These are phyloP conservation scores for Melampsora larici-populina DNA, from an alignment of 1,284 basidiomycete genomes.

Conservation along the genomic window DNA sequence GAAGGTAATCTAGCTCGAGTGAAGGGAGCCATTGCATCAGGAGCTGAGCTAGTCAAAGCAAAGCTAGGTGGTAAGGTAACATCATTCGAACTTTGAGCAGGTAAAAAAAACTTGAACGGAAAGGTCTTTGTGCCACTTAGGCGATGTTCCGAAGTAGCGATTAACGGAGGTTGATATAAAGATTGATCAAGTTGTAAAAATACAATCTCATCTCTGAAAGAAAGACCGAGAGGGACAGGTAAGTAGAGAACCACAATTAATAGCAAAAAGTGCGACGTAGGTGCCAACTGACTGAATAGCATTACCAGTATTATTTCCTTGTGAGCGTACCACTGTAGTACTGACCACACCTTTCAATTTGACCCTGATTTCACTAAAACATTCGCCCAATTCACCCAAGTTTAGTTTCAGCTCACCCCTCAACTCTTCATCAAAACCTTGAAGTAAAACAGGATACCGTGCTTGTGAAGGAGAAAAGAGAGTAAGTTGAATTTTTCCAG, in stretches of 20 bases:
- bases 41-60: background rate
- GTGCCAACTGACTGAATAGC: background rate
- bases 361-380: conserved; percentile 8
- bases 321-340: background rate
- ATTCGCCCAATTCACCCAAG: conserved; percentile 2
- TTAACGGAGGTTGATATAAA: conserved; percentile 8
- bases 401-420: conserved; percentile 1
- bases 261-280: background rate
- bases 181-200: conserved; percentile 23
- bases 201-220: conserved; percentile 5
- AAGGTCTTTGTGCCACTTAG: conserved; percentile 1
- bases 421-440: conserved; percentile 16
- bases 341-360: conserved; percentile 19
- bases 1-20: background rate
- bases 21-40: background rate
- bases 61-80: background rate
- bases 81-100: background rate
- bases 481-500: conserved; percentile 22
- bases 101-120: conserved; percentile 6
- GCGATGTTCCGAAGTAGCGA: background rate
- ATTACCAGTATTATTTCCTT: background rate
- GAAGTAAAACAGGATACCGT: conserved; percentile 8
- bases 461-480: background rate
- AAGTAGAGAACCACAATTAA: background rate
- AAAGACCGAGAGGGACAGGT: background rate